These are phyloP conservation scores for Apiospora phragmitis DNA, from an alignment of 2,329 filamentous ascomycete species.

Conservation along the genomic window DNA sequence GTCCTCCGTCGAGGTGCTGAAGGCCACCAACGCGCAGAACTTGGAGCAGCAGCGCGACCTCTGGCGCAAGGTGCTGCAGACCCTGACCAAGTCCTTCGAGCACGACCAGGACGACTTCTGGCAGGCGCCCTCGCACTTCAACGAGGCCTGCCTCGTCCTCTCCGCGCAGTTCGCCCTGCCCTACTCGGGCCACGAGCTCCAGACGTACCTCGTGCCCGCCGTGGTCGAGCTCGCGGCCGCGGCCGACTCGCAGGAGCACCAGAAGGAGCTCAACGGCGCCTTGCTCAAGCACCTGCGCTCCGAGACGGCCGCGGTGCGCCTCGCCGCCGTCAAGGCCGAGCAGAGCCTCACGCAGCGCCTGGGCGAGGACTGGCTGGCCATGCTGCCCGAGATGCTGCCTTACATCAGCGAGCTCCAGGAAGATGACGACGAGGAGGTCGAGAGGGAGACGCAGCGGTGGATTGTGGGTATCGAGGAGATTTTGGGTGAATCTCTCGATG, in stretches of 20 bases:
- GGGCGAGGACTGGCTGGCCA: constrained; percentile 86
- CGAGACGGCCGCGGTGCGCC: constrained; percentile 68
- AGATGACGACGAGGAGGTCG: constrained; percentile 92
- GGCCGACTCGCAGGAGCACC: constrained; percentile 82
- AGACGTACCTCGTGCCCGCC: constrained; percentile 65
- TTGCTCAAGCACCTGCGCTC: constrained; percentile 79
- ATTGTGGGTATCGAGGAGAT: constrained; percentile 87
- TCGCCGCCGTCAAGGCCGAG: constrained; percentile 82
- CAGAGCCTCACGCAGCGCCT: constrained; percentile 76
- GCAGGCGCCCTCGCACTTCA: constrained; percentile 88
- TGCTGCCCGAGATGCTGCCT: constrained; percentile 93
- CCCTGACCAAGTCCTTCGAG: constrained; percentile 75
- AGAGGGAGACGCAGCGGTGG: constrained; percentile 87
- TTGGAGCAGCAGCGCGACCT: constrained; percentile 55
- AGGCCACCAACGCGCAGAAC: constrained; percentile 41
- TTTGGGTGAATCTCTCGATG: constrained; percentile 85
- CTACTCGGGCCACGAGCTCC: constrained; percentile 39
- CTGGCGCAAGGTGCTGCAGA: constrained; percentile 68
- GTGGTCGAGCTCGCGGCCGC: constrained; percentile 79
- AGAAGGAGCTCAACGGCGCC: constrained; percentile 81
- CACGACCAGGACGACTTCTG: constrained; percentile 96
- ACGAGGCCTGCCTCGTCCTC: constrained; percentile 72
- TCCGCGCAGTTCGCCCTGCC: constrained; percentile 64
- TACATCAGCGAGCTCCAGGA: constrained; percentile 95
- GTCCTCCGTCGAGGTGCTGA: constrained; percentile 66